Percentiles rank a stretch among this genome's conserved stretches.
Evolutionary conservation across 225 moss, liverwort and hornwort genomes (phyloP).

Genomic region (Takakia lepidozioides): DNA sequence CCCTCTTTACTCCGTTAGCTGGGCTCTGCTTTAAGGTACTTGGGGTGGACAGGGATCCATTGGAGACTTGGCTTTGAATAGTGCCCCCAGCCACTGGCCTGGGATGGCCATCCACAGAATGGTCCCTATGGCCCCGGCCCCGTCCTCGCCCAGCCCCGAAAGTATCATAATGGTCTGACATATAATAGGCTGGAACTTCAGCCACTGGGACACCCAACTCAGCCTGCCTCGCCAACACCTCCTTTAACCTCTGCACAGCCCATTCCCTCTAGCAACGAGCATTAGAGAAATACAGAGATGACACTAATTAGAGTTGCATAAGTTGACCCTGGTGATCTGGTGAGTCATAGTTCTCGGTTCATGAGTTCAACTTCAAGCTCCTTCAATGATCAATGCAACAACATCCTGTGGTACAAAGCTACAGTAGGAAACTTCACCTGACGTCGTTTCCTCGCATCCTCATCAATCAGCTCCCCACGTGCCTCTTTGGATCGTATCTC

Average conservation of each 20-base stretch:
- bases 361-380: no score
- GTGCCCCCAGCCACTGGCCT: no score
- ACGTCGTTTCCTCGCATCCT: slow-evolving; percentile 70
- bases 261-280: not conserved
- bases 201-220: slow-evolving; percentile 87
- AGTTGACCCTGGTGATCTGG: no score
- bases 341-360: no score
- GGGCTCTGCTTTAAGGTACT: not conserved
- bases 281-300: no score
- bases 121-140: slow-evolving; percentile 8
- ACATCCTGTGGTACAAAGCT: no score
- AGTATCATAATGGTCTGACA: slow-evolving; percentile 32
- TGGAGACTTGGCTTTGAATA: slow-evolving; percentile 2
- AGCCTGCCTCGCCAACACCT: slow-evolving; percentile 80
- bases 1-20: slow-evolving; percentile 30
- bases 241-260: slow-evolving; percentile 74
- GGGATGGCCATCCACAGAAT: not conserved
- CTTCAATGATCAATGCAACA: no score
- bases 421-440: no score
- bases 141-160: slow-evolving; percentile 7
- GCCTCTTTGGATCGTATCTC: slow-evolving; percentile 51
- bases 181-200: slow-evolving; percentile 70
- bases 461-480: slow-evolving; percentile 87
- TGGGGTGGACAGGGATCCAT: slow-evolving; percentile 1
- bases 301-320: no score